Conservation (phyloP, 2,329 filamentous ascomycete species). For the Epichloe festucae region DNA sequence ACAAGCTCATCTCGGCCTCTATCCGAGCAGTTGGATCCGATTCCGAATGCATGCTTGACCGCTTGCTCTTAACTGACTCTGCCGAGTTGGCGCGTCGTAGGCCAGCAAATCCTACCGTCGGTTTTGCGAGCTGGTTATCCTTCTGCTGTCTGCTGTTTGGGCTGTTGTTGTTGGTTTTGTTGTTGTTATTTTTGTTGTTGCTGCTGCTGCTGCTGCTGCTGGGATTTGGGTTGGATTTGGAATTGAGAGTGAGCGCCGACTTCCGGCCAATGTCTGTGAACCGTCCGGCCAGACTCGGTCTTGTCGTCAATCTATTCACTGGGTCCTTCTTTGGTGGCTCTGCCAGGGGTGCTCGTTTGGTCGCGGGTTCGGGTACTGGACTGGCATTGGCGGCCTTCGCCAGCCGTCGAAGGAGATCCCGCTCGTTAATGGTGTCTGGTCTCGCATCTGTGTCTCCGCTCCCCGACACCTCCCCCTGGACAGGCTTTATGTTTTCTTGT, state of each 20-base stretch:
- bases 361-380: constrained; percentile 20
- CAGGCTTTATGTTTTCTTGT: constrained; percentile 1
- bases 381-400: constrained; percentile 34
- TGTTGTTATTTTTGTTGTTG: background rate
- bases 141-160: constrained; percentile 7
- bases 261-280: constrained; percentile 9
- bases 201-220: background rate
- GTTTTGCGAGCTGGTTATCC: constrained; percentile 18
- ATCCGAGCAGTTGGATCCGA: constrained; percentile 43
- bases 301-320: background rate
- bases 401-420: constrained; percentile 36
- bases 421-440: constrained; percentile 16
- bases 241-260: background rate
- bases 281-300: constrained; percentile 9
- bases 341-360: constrained; percentile 6
- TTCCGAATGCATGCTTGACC: constrained; percentile 37
- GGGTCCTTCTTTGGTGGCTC: background rate
- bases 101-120: constrained; percentile 34
- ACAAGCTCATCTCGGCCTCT: constrained; percentile 41
- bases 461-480: background rate
- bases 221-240: background rate
- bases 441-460: background rate
- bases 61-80: constrained; percentile 36
- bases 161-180: background rate
- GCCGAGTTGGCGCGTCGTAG: constrained; percentile 29